Evolutionary conservation across 805 yeast species (phyloP).

Genomic region (Metschnikowia similis): DNA sequence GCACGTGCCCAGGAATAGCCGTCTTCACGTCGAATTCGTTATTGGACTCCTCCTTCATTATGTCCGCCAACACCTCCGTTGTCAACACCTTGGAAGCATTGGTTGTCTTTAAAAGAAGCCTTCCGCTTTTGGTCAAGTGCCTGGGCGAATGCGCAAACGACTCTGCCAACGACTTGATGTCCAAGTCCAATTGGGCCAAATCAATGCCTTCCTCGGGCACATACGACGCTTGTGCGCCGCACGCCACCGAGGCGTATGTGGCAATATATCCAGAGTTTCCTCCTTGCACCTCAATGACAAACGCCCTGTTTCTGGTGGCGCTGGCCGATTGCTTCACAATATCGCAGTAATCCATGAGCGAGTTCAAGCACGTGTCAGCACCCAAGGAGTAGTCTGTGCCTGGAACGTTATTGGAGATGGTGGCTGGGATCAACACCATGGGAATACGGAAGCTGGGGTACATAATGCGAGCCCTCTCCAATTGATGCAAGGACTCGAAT

Average conservation of each 20-base stretch:
- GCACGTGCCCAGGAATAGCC: conserved; percentile 84
- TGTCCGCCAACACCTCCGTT: conserved; percentile 66
- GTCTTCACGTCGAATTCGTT: conserved; percentile 73
- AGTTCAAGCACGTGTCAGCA: conserved; percentile 69
- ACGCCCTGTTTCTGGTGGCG: conserved; percentile 72
- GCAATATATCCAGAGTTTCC: conserved; percentile 82
- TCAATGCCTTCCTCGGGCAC: conserved; percentile 70
- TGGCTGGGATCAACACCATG: conserved; percentile 73
- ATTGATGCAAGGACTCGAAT: conserved; percentile 63
- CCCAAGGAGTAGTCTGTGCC: conserved; percentile 79
- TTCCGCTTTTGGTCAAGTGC: conserved; percentile 59
- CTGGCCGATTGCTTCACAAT: conserved; percentile 77
- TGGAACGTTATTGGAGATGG: conserved; percentile 76
- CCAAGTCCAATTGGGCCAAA: conserved; percentile 58
- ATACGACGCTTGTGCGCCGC: conserved; percentile 72
- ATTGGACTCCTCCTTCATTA: conserved; percentile 57
- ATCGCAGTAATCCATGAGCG: conserved; percentile 69
- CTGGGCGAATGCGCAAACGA: conserved; percentile 62
- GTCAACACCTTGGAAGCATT: conserved; percentile 65
- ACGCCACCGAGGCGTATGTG: conserved; percentile 59
- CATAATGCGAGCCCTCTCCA: conserved; percentile 53
- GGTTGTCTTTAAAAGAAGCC: conserved; percentile 62
- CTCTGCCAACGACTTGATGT: conserved; percentile 56
- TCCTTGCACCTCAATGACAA: conserved; percentile 82
- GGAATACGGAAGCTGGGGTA: conserved; percentile 76